Evolutionary conservation across 495 filamentous ascomycete species (phyloP).

Genomic region (Baudoinia panamericana): DNA sequence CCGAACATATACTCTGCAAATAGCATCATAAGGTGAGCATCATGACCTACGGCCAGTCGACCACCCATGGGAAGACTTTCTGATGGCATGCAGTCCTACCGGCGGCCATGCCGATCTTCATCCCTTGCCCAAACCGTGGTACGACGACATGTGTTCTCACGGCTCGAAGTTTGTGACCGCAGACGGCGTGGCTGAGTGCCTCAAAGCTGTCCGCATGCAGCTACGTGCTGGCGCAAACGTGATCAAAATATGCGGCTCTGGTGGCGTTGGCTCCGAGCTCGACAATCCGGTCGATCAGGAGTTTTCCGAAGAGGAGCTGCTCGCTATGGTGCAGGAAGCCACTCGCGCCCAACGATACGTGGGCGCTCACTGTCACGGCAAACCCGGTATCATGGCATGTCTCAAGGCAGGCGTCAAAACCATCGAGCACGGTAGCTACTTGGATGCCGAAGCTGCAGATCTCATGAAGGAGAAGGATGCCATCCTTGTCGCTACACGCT

Average conservation of each 20-base stretch:
- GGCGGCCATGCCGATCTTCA: constrained; percentile 18
- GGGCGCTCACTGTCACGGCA: constrained; percentile 20
- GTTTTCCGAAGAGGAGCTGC: constrained; percentile 17
- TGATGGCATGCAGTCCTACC: constrained; percentile 1
- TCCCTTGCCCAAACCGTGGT: constrained; percentile 3
- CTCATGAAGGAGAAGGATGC: constrained; percentile 20
- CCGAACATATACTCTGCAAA: constrained; percentile 15
- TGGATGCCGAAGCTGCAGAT: constrained; percentile 16
- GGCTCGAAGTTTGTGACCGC: constrained; percentile 5
- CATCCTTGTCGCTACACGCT: constrained; percentile 13
- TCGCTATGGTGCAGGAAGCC: constrained; percentile 19
- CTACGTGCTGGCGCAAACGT: constrained; percentile 19
- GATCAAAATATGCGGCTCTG: constrained; percentile 20
- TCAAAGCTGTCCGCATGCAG: constrained; percentile 18
- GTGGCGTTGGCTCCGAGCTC: constrained; percentile 10
- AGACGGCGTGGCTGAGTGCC: constrained; percentile 18
- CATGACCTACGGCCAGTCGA: neutral
- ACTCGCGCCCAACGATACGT: constrained; percentile 9
- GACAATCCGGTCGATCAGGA: constrained; percentile 15
- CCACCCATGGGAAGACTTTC: neutral
- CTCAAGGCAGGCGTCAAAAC: constrained; percentile 17
- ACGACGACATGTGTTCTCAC: constrained; percentile 9
- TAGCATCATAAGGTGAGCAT: constrained; percentile 4
- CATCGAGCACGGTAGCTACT: constrained; percentile 19
- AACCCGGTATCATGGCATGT: constrained; percentile 14